phyloP scores from a whole-genome alignment of 2,329 filamentous ascomycete genomes.

The Clarireedia paspali region DNA sequence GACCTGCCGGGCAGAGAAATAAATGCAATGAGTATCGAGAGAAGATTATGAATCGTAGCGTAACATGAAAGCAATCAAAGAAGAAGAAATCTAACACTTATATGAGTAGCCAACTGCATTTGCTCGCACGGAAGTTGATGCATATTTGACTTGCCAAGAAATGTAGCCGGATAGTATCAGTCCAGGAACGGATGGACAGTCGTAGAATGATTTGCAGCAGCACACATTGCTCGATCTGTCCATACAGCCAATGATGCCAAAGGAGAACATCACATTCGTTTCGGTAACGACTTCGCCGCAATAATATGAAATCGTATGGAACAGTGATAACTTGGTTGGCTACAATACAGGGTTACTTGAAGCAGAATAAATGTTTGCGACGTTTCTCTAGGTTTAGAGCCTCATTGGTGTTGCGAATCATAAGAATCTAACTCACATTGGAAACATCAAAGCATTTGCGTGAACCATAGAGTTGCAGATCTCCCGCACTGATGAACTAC shows the following conservation, averaged over 20 bases:
- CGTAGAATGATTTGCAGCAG: too few species aligned
- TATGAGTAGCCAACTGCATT: neutral
- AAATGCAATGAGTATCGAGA: neutral
- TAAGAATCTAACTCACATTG: neutral
- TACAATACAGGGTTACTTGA: too few species aligned
- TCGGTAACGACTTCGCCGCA: too few species aligned
- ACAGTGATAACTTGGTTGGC: too few species aligned
- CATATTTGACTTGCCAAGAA: too few species aligned
- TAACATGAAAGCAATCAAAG: neutral
- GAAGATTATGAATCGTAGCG: neutral
- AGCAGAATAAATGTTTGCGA: neutral
- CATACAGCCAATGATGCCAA: too few species aligned
- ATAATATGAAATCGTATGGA: too few species aligned
- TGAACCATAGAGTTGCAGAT: conserved; percentile 2
- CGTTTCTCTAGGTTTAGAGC: neutral
- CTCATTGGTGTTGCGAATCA: neutral
- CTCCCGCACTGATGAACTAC: conserved; percentile 1
- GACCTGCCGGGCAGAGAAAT: conserved; percentile 1
- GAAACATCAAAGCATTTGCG: neutral
- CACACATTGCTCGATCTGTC: too few species aligned
- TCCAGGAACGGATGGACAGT: too few species aligned
- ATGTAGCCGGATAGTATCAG: too few species aligned
- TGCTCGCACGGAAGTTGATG: too few species aligned
- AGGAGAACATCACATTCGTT: too few species aligned
- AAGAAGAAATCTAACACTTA: conserved; percentile 1